Evolutionary conservation across 805 yeast species (phyloP).

Genomic region (Yarrowia porcina): DNA sequence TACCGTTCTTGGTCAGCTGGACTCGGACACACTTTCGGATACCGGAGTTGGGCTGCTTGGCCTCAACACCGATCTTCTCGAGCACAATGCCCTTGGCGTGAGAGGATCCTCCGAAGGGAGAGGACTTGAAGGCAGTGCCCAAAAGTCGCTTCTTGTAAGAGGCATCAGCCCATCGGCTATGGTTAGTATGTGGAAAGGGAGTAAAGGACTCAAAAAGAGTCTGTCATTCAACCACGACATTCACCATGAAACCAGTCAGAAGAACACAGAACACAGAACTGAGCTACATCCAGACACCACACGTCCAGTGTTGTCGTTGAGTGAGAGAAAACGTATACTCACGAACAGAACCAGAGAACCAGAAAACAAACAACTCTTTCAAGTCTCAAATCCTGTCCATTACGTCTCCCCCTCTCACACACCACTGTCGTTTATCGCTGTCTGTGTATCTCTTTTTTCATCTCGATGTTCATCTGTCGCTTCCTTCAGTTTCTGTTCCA

Average conservation of each 20-base stretch:
- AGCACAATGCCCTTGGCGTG: constrained; percentile 99
- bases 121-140: constrained; percentile 99
- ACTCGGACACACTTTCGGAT: constrained; percentile 99
- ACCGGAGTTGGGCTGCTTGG: constrained; percentile 99
- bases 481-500: background rate
- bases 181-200: constrained; percentile 30
- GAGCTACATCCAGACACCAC: no score
- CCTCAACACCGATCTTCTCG: constrained; percentile 99
- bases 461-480: background rate
- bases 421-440: background rate
- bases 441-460: background rate
- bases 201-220: no score
- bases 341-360: background rate
- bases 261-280: no score
- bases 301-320: background rate
- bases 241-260: no score
- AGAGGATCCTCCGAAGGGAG: constrained; percentile 99
- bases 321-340: background rate
- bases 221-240: no score
- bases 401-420: background rate
- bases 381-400: background rate
- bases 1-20: constrained; percentile 99
- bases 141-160: constrained; percentile 97
- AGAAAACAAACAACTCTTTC: no score
- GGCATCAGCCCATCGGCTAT: constrained; percentile 97